These are phyloP conservation scores for Debaryomycetaceae sp. DNA, from an alignment of 1,139 yeast genomes.

Conservation along the genomic window DNA sequence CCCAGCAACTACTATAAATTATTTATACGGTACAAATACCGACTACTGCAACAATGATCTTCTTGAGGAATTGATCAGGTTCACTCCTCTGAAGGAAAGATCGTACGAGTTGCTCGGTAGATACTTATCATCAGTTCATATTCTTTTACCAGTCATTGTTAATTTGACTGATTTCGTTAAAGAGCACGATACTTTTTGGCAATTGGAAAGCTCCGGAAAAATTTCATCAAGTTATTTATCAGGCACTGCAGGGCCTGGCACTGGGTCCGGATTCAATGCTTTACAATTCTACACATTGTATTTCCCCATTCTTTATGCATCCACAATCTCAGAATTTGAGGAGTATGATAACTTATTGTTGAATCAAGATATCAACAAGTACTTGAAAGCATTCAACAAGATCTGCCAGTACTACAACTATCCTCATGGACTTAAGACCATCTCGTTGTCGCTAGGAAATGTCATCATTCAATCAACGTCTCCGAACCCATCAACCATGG, in stretches of 20 bases:
- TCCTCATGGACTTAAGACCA: conserved; percentile 50
- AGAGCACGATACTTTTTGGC: conserved; percentile 54
- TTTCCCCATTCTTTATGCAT: conserved; percentile 52
- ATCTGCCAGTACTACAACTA: conserved; percentile 50
- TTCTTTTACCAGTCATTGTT: conserved; percentile 48
- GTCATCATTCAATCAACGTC: conserved; percentile 54
- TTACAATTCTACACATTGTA: conserved; percentile 47
- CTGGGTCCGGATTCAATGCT: conserved; percentile 25
- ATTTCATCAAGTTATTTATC: conserved; percentile 3
- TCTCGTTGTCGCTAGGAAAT: conserved; percentile 46
- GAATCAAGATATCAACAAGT: conserved; percentile 49
- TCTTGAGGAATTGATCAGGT: conserved; percentile 31
- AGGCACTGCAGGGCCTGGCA: conserved; percentile 6
- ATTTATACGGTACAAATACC: conserved; percentile 44
- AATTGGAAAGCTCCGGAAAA: conserved; percentile 12
- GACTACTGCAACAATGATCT: conserved; percentile 37
- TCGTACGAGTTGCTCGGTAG: conserved; percentile 48
- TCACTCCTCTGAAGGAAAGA: conserved; percentile 41
- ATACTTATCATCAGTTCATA: conserved; percentile 51
- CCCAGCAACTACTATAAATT: conserved; percentile 40
- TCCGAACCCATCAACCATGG: conserved; percentile 54
- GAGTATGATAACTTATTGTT: conserved; percentile 47
- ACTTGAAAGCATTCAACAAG: conserved; percentile 45
- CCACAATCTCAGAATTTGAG: conserved; percentile 54
- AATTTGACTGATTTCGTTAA: conserved; percentile 40